Conservation (phyloP, 2,329 filamentous ascomycete species). For the Trichoderma afroharzianum region DNA sequence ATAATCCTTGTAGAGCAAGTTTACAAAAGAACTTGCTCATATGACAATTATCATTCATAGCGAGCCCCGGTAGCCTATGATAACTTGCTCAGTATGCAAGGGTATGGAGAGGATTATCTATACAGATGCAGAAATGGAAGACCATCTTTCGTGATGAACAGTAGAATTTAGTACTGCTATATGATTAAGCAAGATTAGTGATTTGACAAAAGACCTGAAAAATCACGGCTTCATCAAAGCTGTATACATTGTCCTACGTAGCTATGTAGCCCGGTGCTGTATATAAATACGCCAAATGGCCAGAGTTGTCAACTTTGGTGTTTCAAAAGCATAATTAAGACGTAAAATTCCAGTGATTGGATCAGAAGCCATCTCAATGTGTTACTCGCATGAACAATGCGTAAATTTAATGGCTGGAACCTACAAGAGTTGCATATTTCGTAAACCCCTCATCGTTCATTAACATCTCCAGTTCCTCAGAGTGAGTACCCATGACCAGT, state of each 20-base stretch:
- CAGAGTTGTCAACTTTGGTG: neutral
- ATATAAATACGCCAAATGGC: neutral
- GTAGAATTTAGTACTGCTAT: neutral
- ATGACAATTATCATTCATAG: neutral
- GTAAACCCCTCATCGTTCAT: conserved; percentile 19
- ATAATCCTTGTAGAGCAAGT: neutral
- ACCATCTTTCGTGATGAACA: neutral
- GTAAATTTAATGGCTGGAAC: neutral
- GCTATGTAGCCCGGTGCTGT: neutral
- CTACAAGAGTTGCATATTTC: neutral
- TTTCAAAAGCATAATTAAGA: neutral
- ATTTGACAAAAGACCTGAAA: neutral
- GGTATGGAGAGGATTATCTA: neutral
- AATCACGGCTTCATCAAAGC: neutral
- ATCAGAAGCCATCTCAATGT: neutral
- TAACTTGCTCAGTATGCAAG: neutral
- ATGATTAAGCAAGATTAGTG: neutral
- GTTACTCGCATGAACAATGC: neutral
- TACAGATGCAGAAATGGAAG: neutral
- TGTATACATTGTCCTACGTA: neutral
- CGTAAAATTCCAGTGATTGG: neutral
- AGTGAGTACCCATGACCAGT: conserved; percentile 27
- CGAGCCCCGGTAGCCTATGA: neutral
- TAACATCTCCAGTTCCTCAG: conserved; percentile 29
- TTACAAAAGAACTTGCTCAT: neutral